Conservation (phyloP, 495 filamentous ascomycete genomes). For the Penicillium tannophilum region DNA sequence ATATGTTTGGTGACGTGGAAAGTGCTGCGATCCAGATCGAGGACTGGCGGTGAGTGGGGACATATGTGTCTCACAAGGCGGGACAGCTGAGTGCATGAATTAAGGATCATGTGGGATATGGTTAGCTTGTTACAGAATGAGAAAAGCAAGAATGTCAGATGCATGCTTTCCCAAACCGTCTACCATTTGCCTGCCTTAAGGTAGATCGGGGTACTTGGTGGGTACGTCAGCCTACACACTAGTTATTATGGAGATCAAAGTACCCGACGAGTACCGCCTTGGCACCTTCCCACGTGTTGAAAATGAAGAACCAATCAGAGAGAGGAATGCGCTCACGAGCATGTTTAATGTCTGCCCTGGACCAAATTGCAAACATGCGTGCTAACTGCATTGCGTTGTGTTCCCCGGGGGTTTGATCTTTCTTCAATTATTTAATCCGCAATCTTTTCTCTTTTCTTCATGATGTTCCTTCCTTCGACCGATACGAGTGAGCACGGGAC, state of each 20-base stretch:
- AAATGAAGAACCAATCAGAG: slow-evolving; percentile 10
- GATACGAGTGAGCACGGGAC: neutral
- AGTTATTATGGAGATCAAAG: neutral
- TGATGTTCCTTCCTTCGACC: neutral
- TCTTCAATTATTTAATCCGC: neutral
- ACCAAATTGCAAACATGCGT: neutral
- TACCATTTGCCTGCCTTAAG: too few relatives aligned
- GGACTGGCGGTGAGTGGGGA: neutral
- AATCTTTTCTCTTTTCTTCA: slow-evolving; percentile 1
- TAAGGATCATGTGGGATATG: neutral
- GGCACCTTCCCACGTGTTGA: neutral
- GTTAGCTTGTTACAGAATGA: neutral
- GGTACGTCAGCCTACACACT: neutral
- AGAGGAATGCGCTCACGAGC: slow-evolving; percentile 10
- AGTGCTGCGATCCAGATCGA: neutral
- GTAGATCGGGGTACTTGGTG: neutral
- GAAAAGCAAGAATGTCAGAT: neutral
- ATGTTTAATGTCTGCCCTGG: neutral
- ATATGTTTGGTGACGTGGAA: neutral
- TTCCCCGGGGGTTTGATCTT: neutral
- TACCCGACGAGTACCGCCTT: neutral
- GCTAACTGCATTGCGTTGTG: neutral
- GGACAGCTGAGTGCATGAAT: neutral
- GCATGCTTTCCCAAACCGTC: neutral
- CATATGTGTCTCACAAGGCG: neutral